Evolutionary conservation across 352 stramenopile genomes (phyloP), one percentile per base, ranked within the genome.

Genomic region (Globisporangium nagaii): DNA sequence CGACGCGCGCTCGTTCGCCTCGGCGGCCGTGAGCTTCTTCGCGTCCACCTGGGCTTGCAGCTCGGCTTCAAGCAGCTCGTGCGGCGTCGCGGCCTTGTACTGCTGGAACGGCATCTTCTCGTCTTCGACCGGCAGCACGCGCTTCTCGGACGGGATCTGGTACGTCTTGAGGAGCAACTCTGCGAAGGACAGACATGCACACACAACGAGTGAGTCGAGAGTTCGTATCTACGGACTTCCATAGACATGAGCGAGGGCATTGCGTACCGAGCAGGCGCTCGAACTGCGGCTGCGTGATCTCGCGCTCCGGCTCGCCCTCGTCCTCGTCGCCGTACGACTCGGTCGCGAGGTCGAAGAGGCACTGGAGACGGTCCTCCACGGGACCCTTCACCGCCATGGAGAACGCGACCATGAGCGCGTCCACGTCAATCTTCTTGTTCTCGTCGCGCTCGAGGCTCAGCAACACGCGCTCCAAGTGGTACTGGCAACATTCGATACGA

Each of bases 81-180:
- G 40, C 37, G 72, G 48, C 10, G 64, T 74, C 28, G 61, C 84
- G 0, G 60, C n/a, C 41, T 75, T 71, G 65, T 88, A 90, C 67
- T 86, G 63, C 56, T 93, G 81, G 66, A 89, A 82, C 36, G 81
- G 81, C 48, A 81, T 90, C 65, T 86, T 85, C 45, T 70, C 77
- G n/a, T 84, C 81, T 3, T 71, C 55, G 19, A 86, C 49, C 11
- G 78, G 63, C 15, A 91, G 54, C 49, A 93, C 81, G 34, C 84
- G 84, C 60, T 93, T 93, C 60, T 93, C 84, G 2, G 84, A 90
- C 47, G 84, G 84, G 45, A 93, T 75, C 62, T 93, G 84, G 55
- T 87, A 90, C 54, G 84, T 93, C 58, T 81, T 55, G 22, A 91
- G 58, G 39, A 93, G 57, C 47, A 90, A 43, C 24, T 84, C 76